Evolutionary conservation across 2,329 filamentous ascomycete genomes (phyloP).

Genomic region (Pleurostoma richardsiae): DNA sequence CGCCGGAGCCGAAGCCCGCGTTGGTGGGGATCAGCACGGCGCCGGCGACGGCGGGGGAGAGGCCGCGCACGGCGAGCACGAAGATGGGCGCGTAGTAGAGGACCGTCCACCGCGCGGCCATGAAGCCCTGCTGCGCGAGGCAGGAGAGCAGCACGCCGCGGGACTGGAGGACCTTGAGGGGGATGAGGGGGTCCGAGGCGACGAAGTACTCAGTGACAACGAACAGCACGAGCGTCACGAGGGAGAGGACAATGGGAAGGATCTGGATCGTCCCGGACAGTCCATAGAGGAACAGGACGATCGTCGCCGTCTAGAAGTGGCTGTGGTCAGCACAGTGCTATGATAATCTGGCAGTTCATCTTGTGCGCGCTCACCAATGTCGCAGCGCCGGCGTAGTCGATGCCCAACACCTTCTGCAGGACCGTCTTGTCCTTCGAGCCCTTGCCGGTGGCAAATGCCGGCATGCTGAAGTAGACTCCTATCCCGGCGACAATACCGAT

Average conservation of each 20-base stretch:
- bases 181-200: constrained; percentile 68
- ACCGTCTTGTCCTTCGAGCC: constrained; percentile 34
- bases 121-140: constrained; percentile 68
- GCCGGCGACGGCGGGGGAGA: constrained; percentile 65
- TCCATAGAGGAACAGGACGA: constrained; percentile 66
- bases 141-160: constrained; percentile 70
- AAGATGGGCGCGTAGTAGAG: constrained; percentile 80
- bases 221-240: constrained; percentile 46
- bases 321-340: not conserved
- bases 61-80: constrained; percentile 68
- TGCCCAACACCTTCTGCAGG: constrained; percentile 50
- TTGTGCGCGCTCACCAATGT: constrained; percentile 46
- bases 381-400: constrained; percentile 72
- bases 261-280: constrained; percentile 59
- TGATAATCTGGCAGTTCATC: too few relatives aligned
- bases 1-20: constrained; percentile 69
- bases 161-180: constrained; percentile 63
- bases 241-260: constrained; percentile 55
- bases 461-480: constrained; percentile 61
- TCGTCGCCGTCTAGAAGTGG: constrained; percentile 47
- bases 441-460: constrained; percentile 29
- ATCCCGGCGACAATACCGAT: constrained; percentile 56
- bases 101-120: constrained; percentile 76
- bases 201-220: constrained; percentile 58
- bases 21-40: constrained; percentile 79